Base-by-base conservation (phyloP, 2,329 filamentous ascomycete genomes). In the Aspergillus sp. region DNA sequence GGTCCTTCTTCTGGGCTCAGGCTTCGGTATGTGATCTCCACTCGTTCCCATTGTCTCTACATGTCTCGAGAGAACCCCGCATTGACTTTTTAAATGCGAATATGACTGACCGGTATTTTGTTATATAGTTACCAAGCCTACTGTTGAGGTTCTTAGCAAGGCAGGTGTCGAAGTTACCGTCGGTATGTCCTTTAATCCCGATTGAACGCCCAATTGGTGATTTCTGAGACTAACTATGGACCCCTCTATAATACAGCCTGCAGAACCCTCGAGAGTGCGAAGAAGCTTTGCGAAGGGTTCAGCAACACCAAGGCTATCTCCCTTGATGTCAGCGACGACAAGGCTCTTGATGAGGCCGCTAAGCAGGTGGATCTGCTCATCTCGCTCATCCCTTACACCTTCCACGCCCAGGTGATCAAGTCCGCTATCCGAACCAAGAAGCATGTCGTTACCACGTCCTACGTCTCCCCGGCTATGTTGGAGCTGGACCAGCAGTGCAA, bases 401-500 rank as follows among this genome's bases (percentile, higher is more conserved):
- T 86, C 84, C 92, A 96, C 77, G 90, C 89, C 46, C 82, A 84
- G 56, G 92, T 97, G 69, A 96, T 97, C 85, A 93, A 96, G 84
- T 87, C 89, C 37, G 93, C 92, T 63, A 97, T 98, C 79, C 86
- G 88, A 70, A 85, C 88, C 70, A 97, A 96, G 90, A 96, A 93
- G 84, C 81, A 98, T 80, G 92, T 98, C 60, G 93, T 98, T 71
- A 97, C 93, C 58, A 97, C 93, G 31, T 91, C 87, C 64, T 98
- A 98, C 73, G 90, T 96, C 66, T 96, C 90, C 4, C 91, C 91
- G 3, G 90, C 91, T 64, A 97, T 97, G 92, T 77, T 88, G 79
- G 93, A 93, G 80, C 86, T 98, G 51, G 89, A 97, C 70, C 81
- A 87, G 68, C 81, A 89, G 68, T 86, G 84, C 74, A 96, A 96